Conservation (phyloP, 177 flowering plant genomes). For the Tripterygium wilfordii region DNA sequence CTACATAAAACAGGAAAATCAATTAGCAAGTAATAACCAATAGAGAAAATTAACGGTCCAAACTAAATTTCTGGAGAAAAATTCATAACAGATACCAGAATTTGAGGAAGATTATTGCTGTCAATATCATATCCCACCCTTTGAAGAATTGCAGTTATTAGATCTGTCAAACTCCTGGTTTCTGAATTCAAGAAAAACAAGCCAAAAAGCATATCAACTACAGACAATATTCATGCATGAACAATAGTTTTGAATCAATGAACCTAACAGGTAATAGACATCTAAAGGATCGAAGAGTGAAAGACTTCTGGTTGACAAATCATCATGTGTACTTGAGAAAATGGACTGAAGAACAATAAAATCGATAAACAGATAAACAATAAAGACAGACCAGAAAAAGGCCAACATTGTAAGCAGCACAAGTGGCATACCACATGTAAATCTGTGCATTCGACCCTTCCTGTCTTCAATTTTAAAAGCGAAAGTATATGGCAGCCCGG, state of each 20-base stretch:
- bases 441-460: slow-evolving; percentile 87
- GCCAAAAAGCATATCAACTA: slow-evolving; percentile 1
- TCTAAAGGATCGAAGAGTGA: too few species aligned
- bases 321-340: too few species aligned
- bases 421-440: slow-evolving; percentile 61
- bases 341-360: too few species aligned
- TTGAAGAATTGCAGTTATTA: slow-evolving; percentile 78
- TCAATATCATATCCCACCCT: slow-evolving; percentile 88
- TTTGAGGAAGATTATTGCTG: slow-evolving; percentile 70
- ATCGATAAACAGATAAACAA: background rate
- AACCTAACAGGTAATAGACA: too few species aligned
- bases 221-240: too few species aligned
- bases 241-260: too few species aligned
- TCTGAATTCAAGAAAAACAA: slow-evolving; percentile 32
- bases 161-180: slow-evolving; percentile 62
- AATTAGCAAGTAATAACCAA: slow-evolving; percentile 3
- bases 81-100: slow-evolving; percentile 42
- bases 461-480: slow-evolving; percentile 82
- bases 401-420: background rate
- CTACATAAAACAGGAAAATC: slow-evolving; percentile 26
- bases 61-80: background rate
- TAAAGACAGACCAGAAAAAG: background rate
- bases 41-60: background rate
- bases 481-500: slow-evolving; percentile 37
- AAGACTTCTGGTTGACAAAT: too few species aligned